These are phyloP conservation scores for Neofusicoccum umdonicola DNA, from an alignment of 2,329 filamentous ascomycete genomes.

Conservation along the genomic window DNA sequence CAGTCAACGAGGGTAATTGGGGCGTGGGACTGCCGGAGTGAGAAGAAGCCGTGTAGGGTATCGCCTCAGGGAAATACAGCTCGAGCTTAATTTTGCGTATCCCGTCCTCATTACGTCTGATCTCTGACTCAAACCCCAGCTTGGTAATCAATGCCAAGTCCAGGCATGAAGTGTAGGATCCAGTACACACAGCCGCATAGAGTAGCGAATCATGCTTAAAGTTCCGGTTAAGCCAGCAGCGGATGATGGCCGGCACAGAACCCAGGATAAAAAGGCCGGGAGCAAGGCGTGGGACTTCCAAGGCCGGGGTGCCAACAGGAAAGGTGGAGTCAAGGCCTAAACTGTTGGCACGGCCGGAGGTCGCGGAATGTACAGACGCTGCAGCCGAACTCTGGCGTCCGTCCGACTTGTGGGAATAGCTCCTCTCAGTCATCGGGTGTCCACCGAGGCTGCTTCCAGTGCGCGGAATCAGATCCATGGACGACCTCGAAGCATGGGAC, in stretches of 20 bases:
- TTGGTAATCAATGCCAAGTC: constrained; percentile 72
- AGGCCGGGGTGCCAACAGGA: constrained; percentile 41
- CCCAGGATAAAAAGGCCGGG: constrained; percentile 83
- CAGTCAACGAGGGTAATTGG: constrained; percentile 77
- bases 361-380: constrained; percentile 73
- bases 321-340: constrained; percentile 75
- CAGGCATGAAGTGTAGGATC: constrained; percentile 83
- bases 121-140: constrained; percentile 66
- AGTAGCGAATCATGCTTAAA: constrained; percentile 87
- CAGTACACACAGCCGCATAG: constrained; percentile 89
- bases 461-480: constrained; percentile 76
- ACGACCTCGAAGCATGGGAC: constrained; percentile 77
- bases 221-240: constrained; percentile 89
- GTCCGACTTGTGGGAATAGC: constrained; percentile 92
- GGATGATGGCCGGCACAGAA: constrained; percentile 87
- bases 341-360: constrained; percentile 81
- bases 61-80: constrained; percentile 88
- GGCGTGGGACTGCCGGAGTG: constrained; percentile 70
- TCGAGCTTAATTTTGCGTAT: constrained; percentile 68
- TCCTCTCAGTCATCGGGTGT: constrained; percentile 82
- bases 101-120: constrained; percentile 65
- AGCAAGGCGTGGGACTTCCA: constrained; percentile 72
- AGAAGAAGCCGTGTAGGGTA: constrained; percentile 72
- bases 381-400: constrained; percentile 92
- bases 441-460: constrained; percentile 77